Evolutionary conservation across 306 rosid species (phyloP).

Genomic region (Castanea mollissima): DNA sequence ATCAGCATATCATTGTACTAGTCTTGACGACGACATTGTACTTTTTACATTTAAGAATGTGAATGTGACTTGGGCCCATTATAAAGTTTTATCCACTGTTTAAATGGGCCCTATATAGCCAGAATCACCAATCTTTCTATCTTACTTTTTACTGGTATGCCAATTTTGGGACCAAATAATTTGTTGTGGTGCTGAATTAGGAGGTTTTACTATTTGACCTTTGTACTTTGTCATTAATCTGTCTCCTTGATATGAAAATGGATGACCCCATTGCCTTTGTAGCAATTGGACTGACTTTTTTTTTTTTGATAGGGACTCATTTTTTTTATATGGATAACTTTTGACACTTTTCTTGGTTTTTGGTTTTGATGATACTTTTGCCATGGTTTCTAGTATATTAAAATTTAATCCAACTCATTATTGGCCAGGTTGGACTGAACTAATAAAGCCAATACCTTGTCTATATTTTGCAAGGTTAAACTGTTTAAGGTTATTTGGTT

Average conservation of each 20-base stretch:
- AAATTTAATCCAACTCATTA: background rate
- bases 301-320: too few relatives aligned
- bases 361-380: background rate
- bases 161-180: constrained; percentile 2
- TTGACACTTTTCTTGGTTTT: background rate
- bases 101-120: background rate
- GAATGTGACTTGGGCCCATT: background rate
- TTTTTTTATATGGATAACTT: background rate
- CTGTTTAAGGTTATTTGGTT: too few relatives aligned
- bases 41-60: background rate
- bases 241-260: background rate
- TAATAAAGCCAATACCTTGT: background rate
- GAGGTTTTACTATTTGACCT: background rate
- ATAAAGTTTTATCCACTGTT: background rate
- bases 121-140: background rate
- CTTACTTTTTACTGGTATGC: background rate
- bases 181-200: background rate
- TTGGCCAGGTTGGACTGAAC: background rate
- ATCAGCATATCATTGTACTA: background rate
- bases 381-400: background rate
- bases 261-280: background rate
- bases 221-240: background rate
- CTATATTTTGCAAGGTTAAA: too few relatives aligned
- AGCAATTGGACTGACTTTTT: background rate
- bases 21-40: background rate